A percentile compares a stretch with the other conserved stretches of the same genome.
phyloP scores from a whole-genome alignment of 257 asterid species.

The Gynochthodes officinalis region DNA sequence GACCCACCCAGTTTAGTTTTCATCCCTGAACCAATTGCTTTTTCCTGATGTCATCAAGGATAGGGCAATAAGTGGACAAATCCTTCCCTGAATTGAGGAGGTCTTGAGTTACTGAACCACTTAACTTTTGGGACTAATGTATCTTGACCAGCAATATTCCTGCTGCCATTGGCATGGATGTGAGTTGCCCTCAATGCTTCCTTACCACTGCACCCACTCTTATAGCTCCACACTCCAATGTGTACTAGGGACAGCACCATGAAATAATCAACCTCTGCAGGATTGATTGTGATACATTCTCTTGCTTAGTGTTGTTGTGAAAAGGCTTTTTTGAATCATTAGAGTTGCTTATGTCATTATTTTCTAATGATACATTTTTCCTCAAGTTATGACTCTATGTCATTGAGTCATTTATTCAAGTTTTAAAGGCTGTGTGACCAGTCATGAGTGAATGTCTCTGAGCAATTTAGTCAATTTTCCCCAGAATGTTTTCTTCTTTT shows the following conservation, averaged over 20 bases:
- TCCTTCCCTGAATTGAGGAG: neutral
- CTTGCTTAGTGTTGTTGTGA: neutral
- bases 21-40: no score
- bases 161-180: neutral
- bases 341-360: neutral
- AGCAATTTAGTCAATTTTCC: neutral
- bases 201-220: neutral
- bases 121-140: neutral
- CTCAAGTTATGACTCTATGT: no score
- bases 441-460: neutral
- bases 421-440: neutral
- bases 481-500: neutral
- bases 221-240: constrained; percentile 3
- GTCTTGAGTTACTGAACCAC: neutral
- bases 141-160: neutral
- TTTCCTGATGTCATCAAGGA: no score
- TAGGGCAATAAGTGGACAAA: no score
- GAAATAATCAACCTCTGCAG: neutral
- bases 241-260: neutral
- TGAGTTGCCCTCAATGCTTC: neutral
- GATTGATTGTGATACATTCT: neutral
- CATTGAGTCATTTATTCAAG: no score
- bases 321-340: neutral
- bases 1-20: no score
- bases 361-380: neutral